Evolutionary conservation across 345 rosid genomes (phyloP).

Genomic region (Brassica cretica): DNA sequence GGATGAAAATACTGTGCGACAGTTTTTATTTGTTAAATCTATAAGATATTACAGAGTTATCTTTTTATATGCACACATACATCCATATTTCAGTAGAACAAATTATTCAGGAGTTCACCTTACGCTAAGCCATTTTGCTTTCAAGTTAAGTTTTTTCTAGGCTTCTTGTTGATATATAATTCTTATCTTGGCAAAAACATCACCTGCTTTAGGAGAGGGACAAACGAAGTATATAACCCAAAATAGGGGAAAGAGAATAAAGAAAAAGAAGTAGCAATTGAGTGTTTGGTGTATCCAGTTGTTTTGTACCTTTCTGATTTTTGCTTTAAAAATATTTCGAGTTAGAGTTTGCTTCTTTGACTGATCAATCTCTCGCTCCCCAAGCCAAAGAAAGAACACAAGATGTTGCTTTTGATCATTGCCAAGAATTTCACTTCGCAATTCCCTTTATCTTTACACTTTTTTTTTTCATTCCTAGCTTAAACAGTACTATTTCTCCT

Average conservation of each 20-base stretch:
- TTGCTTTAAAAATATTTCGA: slow-evolving; percentile 26
- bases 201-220: slow-evolving; percentile 39
- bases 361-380: slow-evolving; percentile 38
- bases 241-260: slow-evolving; percentile 17
- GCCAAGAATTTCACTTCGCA: slow-evolving; percentile 42
- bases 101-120: background rate
- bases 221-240: slow-evolving; percentile 36
- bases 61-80: background rate
- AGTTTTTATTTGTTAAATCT: background rate
- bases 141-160: slow-evolving; percentile 17
- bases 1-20: background rate
- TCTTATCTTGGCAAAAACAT: slow-evolving; percentile 39
- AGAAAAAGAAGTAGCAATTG: slow-evolving; percentile 32
- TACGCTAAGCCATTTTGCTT: slow-evolving; percentile 21
- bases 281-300: slow-evolving; percentile 34
- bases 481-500: slow-evolving; percentile 20
- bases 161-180: slow-evolving; percentile 16
- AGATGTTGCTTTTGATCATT: slow-evolving; percentile 45
- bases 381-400: slow-evolving; percentile 44
- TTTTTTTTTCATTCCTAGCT: slow-evolving; percentile 23
- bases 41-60: background rate
- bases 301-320: slow-evolving; percentile 35
- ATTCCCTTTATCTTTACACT: slow-evolving; percentile 38
- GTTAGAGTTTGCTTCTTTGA: slow-evolving; percentile 49
- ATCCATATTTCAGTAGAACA: background rate